phyloP scores from a whole-genome alignment of 208 protist species.

The Trypanosoma scelopori region DNA sequence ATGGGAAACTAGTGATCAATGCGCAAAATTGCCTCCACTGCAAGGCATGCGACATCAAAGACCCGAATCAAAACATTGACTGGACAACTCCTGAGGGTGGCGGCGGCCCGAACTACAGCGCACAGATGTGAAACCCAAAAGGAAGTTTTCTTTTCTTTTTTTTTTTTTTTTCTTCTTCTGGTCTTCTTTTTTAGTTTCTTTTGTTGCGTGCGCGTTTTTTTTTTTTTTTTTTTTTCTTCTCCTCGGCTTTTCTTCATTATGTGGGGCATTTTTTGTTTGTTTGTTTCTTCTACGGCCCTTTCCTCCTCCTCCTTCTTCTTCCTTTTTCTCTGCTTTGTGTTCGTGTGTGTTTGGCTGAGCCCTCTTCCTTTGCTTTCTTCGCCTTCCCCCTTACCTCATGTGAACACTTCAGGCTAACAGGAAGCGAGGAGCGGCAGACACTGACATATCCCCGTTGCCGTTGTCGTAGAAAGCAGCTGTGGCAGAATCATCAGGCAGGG shows the following conservation, averaged over 20 bases:
- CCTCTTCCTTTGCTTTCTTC: conserved; percentile 18
- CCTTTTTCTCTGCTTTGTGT: conserved; percentile 14
- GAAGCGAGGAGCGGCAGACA: background rate
- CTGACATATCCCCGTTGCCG: conserved; percentile 6
- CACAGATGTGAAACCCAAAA: conserved; percentile 64
- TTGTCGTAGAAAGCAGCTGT: conserved; percentile 20
- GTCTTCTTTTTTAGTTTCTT: conserved; percentile 16
- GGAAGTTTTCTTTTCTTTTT: conserved; percentile 15
- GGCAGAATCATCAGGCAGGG: conserved; percentile 2
- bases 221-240: conserved; percentile 8
- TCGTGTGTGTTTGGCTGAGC: conserved; percentile 3
- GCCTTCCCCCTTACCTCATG: too few species aligned
- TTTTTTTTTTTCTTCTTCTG: conserved; percentile 10
- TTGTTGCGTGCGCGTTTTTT: background rate
- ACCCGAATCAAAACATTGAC: conserved; percentile 97
- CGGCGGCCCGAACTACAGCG: conserved; percentile 84
- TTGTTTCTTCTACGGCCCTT: conserved; percentile 13
- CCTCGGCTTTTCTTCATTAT: too few species aligned
- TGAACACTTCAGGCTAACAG: background rate
- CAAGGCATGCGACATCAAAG: conserved; percentile 99
- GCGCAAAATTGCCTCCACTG: conserved; percentile 99
- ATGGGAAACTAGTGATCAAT: conserved; percentile 95
- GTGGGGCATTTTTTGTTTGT: too few species aligned
- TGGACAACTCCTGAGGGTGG: conserved; percentile 95
- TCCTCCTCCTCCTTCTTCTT: conserved; percentile 25